Evolutionary conservation across 805 yeast genomes (phyloP), one percentile per base, ranked within the genome.

Genomic region (Myxozyma melibiosi): DNA sequence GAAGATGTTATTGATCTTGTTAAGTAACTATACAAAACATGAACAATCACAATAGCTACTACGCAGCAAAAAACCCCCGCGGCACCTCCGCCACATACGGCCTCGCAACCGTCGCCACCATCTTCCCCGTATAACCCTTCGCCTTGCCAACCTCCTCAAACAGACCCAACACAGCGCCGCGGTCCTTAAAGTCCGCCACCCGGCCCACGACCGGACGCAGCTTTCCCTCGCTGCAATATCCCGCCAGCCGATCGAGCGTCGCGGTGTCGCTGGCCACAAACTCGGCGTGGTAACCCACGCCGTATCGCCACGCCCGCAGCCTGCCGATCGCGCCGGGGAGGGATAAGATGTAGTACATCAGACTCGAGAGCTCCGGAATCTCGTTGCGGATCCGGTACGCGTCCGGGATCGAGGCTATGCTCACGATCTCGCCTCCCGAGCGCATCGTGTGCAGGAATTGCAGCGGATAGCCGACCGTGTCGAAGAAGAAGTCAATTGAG

Each of bases 51-150:
- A 37, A 7, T 31, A 9, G 7, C 14, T 7, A 6, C 53, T 49
- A 49, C 24, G 45, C 44, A 11, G 37, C 44, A 49, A 49, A 49
- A 20, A 39, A 49, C 22, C 44, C 45, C 31, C 53, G 38, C 24
- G 45, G 53, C 20, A 39, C 45, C 8, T 33, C 38, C 4, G 39
- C 44, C 2, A 30, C 24, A 18, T 31, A 49, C 31, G 35, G 37
- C 45, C 51, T 22, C 34, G 24, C 49, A 8, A 60, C 44, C 25
- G 39, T 35, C 35, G 58, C 47, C 2, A 63, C 59, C 16, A 58
- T 53, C 58, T 64, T 64, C 24, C 67, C 67, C 22, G 66, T 57
- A 14, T 48, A 40, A 1, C 63, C 60, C 39, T 16, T 51, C 6
- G 55, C 66, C 4, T 42, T 30, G 44, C 55, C 37, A 20, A 54